Base-by-base conservation (phyloP, 2,329 filamentous ascomycete species). In the Geosmithia putterillii region DNA sequence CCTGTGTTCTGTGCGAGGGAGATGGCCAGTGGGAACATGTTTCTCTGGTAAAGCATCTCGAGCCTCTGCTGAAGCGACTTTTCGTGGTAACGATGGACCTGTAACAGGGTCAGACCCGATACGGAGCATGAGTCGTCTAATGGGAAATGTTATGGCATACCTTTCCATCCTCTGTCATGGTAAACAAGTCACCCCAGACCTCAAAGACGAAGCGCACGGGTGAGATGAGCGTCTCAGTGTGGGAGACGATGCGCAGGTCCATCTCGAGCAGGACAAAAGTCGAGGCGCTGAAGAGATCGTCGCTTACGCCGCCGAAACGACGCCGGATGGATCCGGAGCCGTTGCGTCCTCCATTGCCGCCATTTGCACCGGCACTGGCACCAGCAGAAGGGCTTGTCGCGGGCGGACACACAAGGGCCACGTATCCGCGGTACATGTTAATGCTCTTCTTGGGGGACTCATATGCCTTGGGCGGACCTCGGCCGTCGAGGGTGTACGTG, bases 191-290 rank as follows among this genome's bases (percentile, higher is more conserved):
- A 1, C 84, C 88, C 92, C 92, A 96, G 49, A 94, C 81, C 45
- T 80, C 76, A 53, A 96, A 87, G 2, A 95, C 70, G 18, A 77
- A 76, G 52, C 86, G 83, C 43, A 95, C 80, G 42, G 86, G 79
- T 1, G 86, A 85, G 8, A 88, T 74, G 22, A 96, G 66, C 3
- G 87, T 81, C 60, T 96, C 89, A 4, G 85, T 86, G 57, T 95
- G 88, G 0, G 87, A 87, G 47, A 96, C 79, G 49, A 95, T 86
- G 50, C 90, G 84, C 47, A 96, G 67, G 49, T 94, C 86, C 0
- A 89, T 86, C 54, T 98, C 89, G n/a, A 98, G 69, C 38, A 98
- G 70, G 0, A 88, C 87, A 56, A 98, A 94, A 1, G 81, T 92
- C 2, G 86, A 89, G 3, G 86, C 86, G 51, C 82, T 87, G 63